These are phyloP conservation scores for Papiliotrema flavescens DNA, from an alignment of 1,284 basidiomycete genomes.

Conservation along the genomic window DNA sequence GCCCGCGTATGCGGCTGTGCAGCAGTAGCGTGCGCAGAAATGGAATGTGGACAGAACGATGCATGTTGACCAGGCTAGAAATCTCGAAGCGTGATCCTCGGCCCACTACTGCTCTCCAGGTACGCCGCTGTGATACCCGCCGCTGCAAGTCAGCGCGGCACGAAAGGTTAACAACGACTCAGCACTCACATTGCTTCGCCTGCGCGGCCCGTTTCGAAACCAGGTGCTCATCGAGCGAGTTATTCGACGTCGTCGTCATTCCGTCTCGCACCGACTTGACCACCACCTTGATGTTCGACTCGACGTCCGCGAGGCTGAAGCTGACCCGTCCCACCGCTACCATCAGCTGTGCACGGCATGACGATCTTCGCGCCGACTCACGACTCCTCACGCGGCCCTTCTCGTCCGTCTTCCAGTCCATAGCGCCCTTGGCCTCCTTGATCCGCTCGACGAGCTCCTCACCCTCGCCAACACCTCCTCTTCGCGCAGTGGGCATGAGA, in stretches of 20 bases:
- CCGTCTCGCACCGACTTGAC: conserved; percentile 60
- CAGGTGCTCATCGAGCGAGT: conserved; percentile 9
- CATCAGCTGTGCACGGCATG: background rate
- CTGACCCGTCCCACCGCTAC: conserved; percentile 5
- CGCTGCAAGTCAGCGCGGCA: conserved; percentile 50
- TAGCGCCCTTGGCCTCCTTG: conserved; percentile 70
- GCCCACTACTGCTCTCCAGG: conserved; percentile 79
- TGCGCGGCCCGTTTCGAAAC: conserved; percentile 7
- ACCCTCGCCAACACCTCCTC: conserved; percentile 90
- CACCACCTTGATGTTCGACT: conserved; percentile 75
- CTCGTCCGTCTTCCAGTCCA: conserved; percentile 92
- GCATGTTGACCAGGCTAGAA: conserved; percentile 10
- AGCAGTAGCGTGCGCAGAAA: too few species aligned
- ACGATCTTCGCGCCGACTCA: background rate
- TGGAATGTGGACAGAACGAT: too few species aligned
- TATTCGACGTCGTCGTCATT: conserved; percentile 19
- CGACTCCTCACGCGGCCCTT: conserved; percentile 62
- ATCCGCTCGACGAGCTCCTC: conserved; percentile 66
- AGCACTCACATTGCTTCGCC: conserved; percentile 22
- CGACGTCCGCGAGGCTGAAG: conserved; percentile 61
- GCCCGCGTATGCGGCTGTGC: too few species aligned
- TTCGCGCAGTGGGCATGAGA: conserved; percentile 89
- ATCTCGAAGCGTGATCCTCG: conserved; percentile 60
- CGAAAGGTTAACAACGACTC: background rate
- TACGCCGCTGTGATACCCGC: conserved; percentile 69